Evolutionary conservation across 768 basidiomycete genomes (phyloP), one percentile per base, ranked within the genome.

Genomic region (Termitomyces eurrhizus): DNA sequence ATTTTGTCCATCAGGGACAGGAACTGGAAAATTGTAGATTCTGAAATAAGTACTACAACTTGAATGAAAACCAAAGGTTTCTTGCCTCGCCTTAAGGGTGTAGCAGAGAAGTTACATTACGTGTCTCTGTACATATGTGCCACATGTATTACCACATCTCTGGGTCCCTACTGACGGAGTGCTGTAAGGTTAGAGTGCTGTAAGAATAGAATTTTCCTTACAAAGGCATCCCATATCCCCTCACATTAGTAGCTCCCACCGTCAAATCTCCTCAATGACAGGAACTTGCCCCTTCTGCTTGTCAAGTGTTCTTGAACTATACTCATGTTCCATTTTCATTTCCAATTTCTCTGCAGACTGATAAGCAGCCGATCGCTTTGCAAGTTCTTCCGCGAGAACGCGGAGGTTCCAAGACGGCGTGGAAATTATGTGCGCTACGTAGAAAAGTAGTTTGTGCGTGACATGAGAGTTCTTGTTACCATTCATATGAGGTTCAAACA

Each of bases 371-470:
- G 68, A 65, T 54, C 44, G 67, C 39, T 72, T 70, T 32, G 58
- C 16, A 4, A 75, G 58, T 60, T 88, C 83, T 36, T 79, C 74
- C 9, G 79, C 72, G 39, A 86, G 68, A 9, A 68, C 66, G 52
- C 68, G 69, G 49, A 88, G 67, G 48, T 78, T 66, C 4, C 65
- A 62, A 45, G 75, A 65, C 1, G 87, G 81, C n/a, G 76, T 80
- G 0, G 81, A 77, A 24, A 83, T 60, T 7, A 86, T 68, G 64
- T 87, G 82, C 7, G 86, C 88, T 5, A 83, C 83, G 63, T 92
- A 93, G 72, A 88, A 93, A 14, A 77, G 70, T 29, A 92, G 64
- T 73, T 91, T 93, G 64, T 83, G 83, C 9, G 76, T 69, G 52
- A 83, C 70, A 65, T 81, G 82, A 54, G 74, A 77, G 54, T 61